Percentiles rank a stretch among this genome's conserved stretches.
phyloP scores from a whole-genome alignment of 768 basidiomycete species.

The Podaxis sp. region DNA sequence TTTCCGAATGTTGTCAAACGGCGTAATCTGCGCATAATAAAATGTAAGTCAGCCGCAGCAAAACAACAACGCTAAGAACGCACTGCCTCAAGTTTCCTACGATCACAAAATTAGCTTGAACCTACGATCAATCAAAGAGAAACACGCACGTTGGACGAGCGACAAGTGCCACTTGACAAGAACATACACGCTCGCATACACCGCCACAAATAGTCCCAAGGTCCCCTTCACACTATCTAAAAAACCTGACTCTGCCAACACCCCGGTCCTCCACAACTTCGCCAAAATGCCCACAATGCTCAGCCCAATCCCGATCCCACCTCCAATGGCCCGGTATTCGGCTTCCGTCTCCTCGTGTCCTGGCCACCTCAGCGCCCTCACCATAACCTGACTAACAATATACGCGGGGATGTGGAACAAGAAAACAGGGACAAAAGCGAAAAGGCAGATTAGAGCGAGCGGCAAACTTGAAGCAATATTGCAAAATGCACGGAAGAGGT shows the following conservation, averaged over 20 bases:
- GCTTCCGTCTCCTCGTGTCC: constrained; percentile 67
- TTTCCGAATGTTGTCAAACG: constrained; percentile 37
- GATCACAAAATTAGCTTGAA: not conserved
- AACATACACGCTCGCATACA: constrained; percentile 30
- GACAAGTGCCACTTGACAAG: constrained; percentile 45
- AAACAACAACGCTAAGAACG: constrained; percentile 7
- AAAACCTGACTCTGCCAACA: constrained; percentile 6
- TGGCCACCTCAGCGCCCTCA: constrained; percentile 37
- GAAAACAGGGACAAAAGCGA: constrained; percentile 41
- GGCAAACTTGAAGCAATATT: constrained; percentile 38
- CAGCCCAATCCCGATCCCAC: constrained; percentile 40
- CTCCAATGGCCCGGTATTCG: constrained; percentile 69
- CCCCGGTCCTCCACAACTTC: constrained; percentile 20
- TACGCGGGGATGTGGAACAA: constrained; percentile 61
- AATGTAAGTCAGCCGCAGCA: not conserved
- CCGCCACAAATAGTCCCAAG: constrained; percentile 18
- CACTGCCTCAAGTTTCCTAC: constrained; percentile 35
- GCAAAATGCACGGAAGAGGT: constrained; percentile 24
- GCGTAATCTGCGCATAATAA: constrained; percentile 25
- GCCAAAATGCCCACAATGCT: constrained; percentile 24
- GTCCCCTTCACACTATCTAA: constrained; percentile 7
- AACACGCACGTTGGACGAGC: constrained; percentile 28
- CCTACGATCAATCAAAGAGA: not conserved
- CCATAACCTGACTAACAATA: constrained; percentile 41
- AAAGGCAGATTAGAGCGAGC: constrained; percentile 33